Percentiles rank a stretch among this genome's conserved stretches.
phyloP scores from a whole-genome alignment of 2,329 filamentous ascomycete genomes.

The Helicocarpus griseus region DNA sequence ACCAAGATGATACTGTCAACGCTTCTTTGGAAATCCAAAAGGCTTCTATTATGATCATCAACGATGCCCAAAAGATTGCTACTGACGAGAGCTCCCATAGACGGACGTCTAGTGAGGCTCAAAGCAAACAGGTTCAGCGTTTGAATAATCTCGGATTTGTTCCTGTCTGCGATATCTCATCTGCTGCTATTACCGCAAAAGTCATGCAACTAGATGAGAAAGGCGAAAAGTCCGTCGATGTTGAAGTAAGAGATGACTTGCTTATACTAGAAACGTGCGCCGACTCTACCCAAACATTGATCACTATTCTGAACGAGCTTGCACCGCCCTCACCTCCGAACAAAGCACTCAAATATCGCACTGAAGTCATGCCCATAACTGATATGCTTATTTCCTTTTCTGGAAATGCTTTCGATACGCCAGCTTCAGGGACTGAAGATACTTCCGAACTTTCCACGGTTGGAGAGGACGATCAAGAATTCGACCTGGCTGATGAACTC shows the following conservation, averaged over 20 bases:
- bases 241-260: constrained; percentile 76
- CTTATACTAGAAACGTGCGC: constrained; percentile 90
- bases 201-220: constrained; percentile 48
- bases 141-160: constrained; percentile 64
- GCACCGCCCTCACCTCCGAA: constrained; percentile 75
- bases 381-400: constrained; percentile 86
- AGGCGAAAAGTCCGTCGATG: constrained; percentile 58
- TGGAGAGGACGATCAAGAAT: constrained; percentile 28
- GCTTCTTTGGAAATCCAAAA: constrained; percentile 63
- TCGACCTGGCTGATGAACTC: constrained; percentile 30
- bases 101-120: constrained; percentile 17
- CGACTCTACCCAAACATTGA: constrained; percentile 89
- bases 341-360: constrained; percentile 76
- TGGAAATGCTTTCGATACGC: constrained; percentile 62
- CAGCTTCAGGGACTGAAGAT: constrained; percentile 24
- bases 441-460: constrained; percentile 33
- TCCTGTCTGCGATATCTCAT: constrained; percentile 76
- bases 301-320: constrained; percentile 67
- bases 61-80: constrained; percentile 52
- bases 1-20: constrained; percentile 54
- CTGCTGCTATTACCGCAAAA: constrained; percentile 60
- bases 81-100: constrained; percentile 24
- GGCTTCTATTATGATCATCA: constrained; percentile 71
- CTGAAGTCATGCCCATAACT: constrained; percentile 72
- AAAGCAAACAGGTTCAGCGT: constrained; percentile 38